phyloP scores from a whole-genome alignment of 345 rosid species.

The Arabidopsis arenosa region DNA sequence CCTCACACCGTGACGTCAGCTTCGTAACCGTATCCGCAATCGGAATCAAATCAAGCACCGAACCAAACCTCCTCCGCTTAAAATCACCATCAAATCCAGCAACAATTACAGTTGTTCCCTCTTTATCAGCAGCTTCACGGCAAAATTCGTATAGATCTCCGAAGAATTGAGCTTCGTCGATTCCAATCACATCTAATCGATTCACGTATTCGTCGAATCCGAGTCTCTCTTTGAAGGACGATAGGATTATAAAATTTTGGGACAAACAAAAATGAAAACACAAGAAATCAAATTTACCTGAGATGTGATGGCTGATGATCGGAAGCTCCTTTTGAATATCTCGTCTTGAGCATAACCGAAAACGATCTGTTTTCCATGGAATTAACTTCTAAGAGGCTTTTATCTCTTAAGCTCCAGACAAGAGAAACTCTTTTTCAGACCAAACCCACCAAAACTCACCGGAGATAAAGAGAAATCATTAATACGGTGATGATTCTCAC shows the following conservation, averaged over 20 bases:
- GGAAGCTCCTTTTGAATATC: constrained; percentile 40
- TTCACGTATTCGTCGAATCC: constrained; percentile 66
- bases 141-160: constrained; percentile 86
- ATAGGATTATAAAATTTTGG: constrained; percentile 22
- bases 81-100: constrained; percentile 94
- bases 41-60: constrained; percentile 78
- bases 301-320: constrained; percentile 48
- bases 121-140: constrained; percentile 81
- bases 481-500: constrained; percentile 34
- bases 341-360: constrained; percentile 41
- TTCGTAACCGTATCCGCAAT: constrained; percentile 85
- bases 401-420: constrained; percentile 45
- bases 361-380: constrained; percentile 56
- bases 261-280: not conserved
- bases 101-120: constrained; percentile 79
- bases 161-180: constrained; percentile 92
- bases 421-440: constrained; percentile 45
- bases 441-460: constrained; percentile 42
- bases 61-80: constrained; percentile 88
- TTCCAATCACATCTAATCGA: constrained; percentile 89
- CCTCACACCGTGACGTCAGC: constrained; percentile 74
- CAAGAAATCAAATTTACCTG: constrained; percentile 51
- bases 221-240: constrained; percentile 60
- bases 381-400: constrained; percentile 51
- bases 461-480: constrained; percentile 43